phyloP scores from a whole-genome alignment of 2,329 filamentous ascomycete species.

The Thelonectria discophora region DNA sequence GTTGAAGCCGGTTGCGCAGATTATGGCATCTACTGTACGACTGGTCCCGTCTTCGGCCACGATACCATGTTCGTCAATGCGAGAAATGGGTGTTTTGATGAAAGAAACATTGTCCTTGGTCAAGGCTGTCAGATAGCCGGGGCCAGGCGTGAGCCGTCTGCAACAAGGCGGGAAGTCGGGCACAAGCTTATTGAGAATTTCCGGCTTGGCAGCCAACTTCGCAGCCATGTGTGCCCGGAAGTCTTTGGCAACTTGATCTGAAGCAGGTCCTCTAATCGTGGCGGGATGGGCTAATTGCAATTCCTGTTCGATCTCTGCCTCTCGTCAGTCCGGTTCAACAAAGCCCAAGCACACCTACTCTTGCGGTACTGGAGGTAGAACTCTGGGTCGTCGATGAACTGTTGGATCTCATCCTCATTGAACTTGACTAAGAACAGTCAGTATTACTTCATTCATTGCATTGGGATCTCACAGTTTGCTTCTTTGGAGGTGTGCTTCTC shows the following conservation, averaged over 20 bases:
- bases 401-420: neutral
- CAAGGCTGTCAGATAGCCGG: conserved; percentile 8
- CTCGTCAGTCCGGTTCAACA: neutral
- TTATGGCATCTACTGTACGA: neutral
- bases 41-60: neutral
- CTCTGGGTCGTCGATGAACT: neutral
- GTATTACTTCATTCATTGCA: neutral
- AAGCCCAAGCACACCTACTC: neutral
- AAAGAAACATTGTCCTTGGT: neutral
- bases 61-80: neutral
- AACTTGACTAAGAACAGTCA: neutral
- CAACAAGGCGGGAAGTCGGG: conserved; percentile 10
- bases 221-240: conserved; percentile 41
- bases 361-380: neutral
- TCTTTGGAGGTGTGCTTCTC: neutral
- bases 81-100: neutral
- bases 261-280: neutral
- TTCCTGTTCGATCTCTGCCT: neutral
- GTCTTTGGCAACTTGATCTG: conserved; percentile 2
- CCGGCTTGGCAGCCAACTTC: neutral
- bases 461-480: neutral
- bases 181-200: conserved; percentile 4
- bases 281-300: conserved; percentile 6
- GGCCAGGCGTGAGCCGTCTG: conserved; percentile 9
- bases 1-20: conserved; percentile 19